These are phyloP conservation scores for Boletus patriciae DNA, from an alignment of 768 basidiomycete species.

Conservation along the genomic window DNA sequence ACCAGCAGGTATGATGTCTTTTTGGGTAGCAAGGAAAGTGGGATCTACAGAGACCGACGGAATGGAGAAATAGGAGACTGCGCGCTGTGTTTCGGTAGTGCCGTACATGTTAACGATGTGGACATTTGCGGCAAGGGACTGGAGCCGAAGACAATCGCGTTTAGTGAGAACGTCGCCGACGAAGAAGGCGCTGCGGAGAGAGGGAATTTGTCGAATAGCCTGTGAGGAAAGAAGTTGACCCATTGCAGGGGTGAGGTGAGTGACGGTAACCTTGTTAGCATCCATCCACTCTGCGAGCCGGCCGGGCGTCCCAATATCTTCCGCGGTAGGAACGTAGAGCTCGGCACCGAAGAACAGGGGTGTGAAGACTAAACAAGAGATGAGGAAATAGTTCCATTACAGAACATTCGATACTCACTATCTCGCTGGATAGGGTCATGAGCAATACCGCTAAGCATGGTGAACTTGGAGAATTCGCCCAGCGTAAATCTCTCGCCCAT, in stretches of 20 bases:
- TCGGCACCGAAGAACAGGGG: slow-evolving; percentile 96
- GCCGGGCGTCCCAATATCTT: slow-evolving; percentile 96
- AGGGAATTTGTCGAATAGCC: slow-evolving; percentile 77
- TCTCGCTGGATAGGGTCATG: slow-evolving; percentile 99
- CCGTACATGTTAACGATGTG: slow-evolving; percentile 99
- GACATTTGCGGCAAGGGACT: slow-evolving; percentile 88
- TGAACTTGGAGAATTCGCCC: slow-evolving; percentile 76
- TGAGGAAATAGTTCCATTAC: not conserved
- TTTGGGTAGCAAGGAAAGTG: slow-evolving; percentile 90
- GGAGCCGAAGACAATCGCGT: slow-evolving; percentile 92
- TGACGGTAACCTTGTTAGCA: slow-evolving; percentile 84
- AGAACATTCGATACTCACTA: slow-evolving; percentile 58
- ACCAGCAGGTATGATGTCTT: slow-evolving; percentile 98
- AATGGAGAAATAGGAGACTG: slow-evolving; percentile 95
- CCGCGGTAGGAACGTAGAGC: slow-evolving; percentile 92
- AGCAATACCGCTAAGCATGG: slow-evolving; percentile 98
- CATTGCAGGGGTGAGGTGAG: slow-evolving; percentile 98
- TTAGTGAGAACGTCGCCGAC: slow-evolving; percentile 99
- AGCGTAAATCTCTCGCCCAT: slow-evolving; percentile 89
- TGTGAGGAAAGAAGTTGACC: slow-evolving; percentile 95
- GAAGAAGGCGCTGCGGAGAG: slow-evolving; percentile 90
- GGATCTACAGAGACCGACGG: slow-evolving; percentile 80
- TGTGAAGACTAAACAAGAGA: slow-evolving; percentile 76
- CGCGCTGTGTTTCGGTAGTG: slow-evolving; percentile 98
- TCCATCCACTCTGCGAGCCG: slow-evolving; percentile 99